These are phyloP conservation scores for Rhizomucor miehei DNA, from an alignment of 371 early-diverging fungal species.

Conservation along the genomic window DNA sequence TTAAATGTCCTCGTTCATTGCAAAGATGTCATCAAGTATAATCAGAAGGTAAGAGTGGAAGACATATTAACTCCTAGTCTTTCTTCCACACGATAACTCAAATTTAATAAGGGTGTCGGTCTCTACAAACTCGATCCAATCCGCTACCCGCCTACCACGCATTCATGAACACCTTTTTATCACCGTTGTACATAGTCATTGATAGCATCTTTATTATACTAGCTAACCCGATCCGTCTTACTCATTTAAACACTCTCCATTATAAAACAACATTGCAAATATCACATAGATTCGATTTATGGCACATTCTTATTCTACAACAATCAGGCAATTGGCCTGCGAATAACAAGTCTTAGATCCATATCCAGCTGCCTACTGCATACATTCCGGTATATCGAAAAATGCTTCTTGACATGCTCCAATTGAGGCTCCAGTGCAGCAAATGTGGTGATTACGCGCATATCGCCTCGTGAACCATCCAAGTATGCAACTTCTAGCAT, in stretches of 20 bases:
- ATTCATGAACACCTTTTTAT: too few relatives aligned
- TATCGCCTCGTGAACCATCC: constrained; percentile 26
- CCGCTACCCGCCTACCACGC: neutral
- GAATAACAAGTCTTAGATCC: neutral
- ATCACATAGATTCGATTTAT: too few relatives aligned
- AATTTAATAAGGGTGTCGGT: neutral
- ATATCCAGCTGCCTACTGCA: neutral
- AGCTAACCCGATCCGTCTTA: too few relatives aligned
- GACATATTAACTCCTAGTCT: too few relatives aligned
- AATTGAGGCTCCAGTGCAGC: constrained; percentile 16
- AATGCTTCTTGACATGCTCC: constrained; percentile 13
- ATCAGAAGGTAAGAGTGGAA: constrained; percentile 17
- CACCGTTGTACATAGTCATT: too few relatives aligned
- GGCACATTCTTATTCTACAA: too few relatives aligned
- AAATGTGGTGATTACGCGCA: constrained; percentile 33
- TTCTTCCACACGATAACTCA: too few relatives aligned
- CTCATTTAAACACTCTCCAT: too few relatives aligned
- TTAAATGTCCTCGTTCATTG: constrained; percentile 21
- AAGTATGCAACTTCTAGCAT: constrained; percentile 59
- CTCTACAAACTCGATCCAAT: neutral
- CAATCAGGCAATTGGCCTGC: neutral
- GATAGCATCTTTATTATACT: too few relatives aligned
- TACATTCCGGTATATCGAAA: constrained; percentile 10
- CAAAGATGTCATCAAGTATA: constrained; percentile 21
- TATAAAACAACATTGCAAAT: too few relatives aligned